phyloP scores from a whole-genome alignment of 306 rosid species.

The Quercus variabilis region DNA sequence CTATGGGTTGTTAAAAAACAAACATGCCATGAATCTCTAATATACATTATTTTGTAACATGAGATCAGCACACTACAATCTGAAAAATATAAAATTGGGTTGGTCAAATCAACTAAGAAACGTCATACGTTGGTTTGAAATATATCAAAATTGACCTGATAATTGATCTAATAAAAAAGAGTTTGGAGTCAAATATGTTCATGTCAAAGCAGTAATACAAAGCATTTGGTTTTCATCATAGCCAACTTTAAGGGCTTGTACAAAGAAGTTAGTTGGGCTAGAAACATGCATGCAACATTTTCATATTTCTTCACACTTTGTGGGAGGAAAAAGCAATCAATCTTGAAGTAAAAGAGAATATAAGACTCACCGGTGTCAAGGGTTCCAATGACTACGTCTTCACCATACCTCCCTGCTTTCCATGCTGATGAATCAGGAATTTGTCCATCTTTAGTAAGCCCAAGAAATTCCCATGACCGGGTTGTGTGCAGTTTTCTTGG shows the following conservation, averaged over 20 bases:
- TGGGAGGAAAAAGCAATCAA: not conserved
- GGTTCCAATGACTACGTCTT: constrained; percentile 63
- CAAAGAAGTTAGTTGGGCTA: not conserved
- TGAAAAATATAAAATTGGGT: too few species aligned
- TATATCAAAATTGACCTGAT: too few species aligned
- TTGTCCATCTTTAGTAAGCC: constrained; percentile 29
- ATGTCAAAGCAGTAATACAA: not conserved
- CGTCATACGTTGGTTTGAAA: too few species aligned
- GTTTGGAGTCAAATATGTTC: not conserved
- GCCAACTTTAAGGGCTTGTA: not conserved
- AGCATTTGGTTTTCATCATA: too few species aligned
- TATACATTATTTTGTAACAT: too few species aligned
- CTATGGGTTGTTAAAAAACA: too few species aligned
- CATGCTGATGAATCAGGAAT: constrained; percentile 34
- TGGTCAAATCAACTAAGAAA: too few species aligned
- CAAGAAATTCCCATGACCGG: constrained; percentile 63
- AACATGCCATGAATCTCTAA: too few species aligned
- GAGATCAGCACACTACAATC: too few species aligned
- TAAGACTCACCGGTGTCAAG: constrained; percentile 55
- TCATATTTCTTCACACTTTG: not conserved
- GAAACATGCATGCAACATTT: not conserved
- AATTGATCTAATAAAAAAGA: not conserved
- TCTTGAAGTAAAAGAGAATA: not conserved
- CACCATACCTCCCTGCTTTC: constrained; percentile 45
- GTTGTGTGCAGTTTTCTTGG: constrained; percentile 53